Evolutionary conservation across 805 yeast species (phyloP), one percentile per base, ranked within the genome.

Genomic region (Citeromyces nyonsensis): DNA sequence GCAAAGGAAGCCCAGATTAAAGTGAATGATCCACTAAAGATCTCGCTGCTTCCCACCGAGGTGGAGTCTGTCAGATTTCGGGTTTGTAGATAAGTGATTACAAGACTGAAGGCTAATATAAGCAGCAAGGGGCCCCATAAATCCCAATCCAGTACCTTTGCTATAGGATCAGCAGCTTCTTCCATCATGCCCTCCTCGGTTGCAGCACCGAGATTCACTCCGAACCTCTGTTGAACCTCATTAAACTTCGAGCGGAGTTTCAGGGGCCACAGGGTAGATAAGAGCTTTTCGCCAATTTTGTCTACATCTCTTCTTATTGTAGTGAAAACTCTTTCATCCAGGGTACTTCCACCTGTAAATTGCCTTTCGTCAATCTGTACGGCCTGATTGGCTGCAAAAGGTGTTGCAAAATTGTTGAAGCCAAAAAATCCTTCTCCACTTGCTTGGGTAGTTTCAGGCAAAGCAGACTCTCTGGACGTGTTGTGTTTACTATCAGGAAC

Each of bases 121-220:
- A 70, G 65, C 13, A 69, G 57, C 29, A 70, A 47, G 2, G 77
- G 77, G 1, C 77, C 77, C 77, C 76, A 70, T 32, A 70, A 49
- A 47, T 70, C 77, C 77, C 77, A 70, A 34, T 69, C 76, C 33
- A 69, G 39, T 9, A 58, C 59, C 33, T 52, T 51, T 12, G 44
- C 43, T 18, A 54, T 46, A 3, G 57, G 38, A 11, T 52, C 58
- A 26, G 44, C 39, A 2, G 60, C 51, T 14, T 52, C 55, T 24
- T 54, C 60, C 15, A 42, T 35, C 10, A 40, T 40, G 35, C 49
- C 54, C 29, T 38, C 48, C 33, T 44, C 44, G 32, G 32, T 40
- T 7, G 14, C 40, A 13, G 31, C 37, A 15, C 28, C 27, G 15
- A 33, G 34, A 13, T 39, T 44, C 28, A 38, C 43, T 14, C 36